These are phyloP conservation scores for Orbilia brochopaga DNA, from an alignment of 2,329 filamentous ascomycete genomes.

Conservation along the genomic window DNA sequence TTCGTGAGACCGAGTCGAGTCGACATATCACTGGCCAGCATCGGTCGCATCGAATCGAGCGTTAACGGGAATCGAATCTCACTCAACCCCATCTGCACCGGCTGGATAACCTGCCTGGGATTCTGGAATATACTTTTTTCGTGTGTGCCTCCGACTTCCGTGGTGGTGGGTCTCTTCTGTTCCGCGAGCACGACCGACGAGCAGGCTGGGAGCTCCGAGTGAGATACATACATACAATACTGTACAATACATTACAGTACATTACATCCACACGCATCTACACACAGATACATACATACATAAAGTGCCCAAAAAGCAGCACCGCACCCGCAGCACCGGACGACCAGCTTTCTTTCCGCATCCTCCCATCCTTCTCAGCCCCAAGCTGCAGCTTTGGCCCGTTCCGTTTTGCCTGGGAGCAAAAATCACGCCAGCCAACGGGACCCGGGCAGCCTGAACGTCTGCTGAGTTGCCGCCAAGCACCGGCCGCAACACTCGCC, in stretches of 20 bases:
- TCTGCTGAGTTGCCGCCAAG: constrained; percentile 44
- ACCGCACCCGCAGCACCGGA: constrained; percentile 8
- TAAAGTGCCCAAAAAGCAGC: background rate
- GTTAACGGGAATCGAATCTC: constrained; percentile 26
- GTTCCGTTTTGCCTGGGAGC: constrained; percentile 5
- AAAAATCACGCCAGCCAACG: constrained; percentile 42
- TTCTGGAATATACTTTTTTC: background rate
- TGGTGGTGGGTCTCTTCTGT: constrained; percentile 22
- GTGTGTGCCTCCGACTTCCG: constrained; percentile 31
- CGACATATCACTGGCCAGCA: background rate
- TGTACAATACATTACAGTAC: too few species aligned
- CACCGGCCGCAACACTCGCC: constrained; percentile 16
- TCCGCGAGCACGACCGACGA: constrained; percentile 32
- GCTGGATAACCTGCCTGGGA: background rate
- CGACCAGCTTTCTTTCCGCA: background rate
- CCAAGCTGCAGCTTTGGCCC: constrained; percentile 49
- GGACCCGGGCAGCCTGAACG: constrained; percentile 9
- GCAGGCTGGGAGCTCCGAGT: constrained; percentile 17
- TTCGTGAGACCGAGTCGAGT: background rate
- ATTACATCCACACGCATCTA: too few species aligned
- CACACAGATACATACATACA: too few species aligned
- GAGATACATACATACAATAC: background rate
- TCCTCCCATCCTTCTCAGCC: constrained; percentile 32
- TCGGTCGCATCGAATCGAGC: constrained; percentile 31
- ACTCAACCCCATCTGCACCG: constrained; percentile 4